Percentiles rank a stretch among this genome's conserved stretches.
These are phyloP conservation scores for Crithidia expoeki DNA, from an alignment of 208 protist genomes.

Conservation along the genomic window DNA sequence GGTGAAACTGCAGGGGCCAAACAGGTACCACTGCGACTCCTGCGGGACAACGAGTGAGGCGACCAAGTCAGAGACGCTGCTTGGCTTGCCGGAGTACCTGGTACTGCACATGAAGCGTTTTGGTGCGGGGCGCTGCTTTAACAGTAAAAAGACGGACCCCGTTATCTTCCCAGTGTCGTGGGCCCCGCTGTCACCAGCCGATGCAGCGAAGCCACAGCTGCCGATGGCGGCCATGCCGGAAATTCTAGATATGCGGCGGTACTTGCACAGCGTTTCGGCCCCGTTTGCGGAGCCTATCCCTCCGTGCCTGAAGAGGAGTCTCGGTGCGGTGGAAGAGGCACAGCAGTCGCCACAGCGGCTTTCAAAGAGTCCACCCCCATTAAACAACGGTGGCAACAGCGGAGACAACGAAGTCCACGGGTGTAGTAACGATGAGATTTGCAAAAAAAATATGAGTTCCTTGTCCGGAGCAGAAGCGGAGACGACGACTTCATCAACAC, in stretches of 20 bases:
- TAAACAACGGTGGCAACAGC: neutral
- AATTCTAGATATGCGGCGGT: conserved; percentile 63
- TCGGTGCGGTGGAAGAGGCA: neutral
- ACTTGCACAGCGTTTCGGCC: conserved; percentile 52
- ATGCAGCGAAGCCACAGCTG: conserved; percentile 12
- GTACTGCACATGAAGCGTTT: conserved; percentile 91
- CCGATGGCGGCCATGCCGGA: conserved; percentile 35
- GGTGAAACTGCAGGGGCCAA: conserved; percentile 60
- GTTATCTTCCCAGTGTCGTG: conserved; percentile 86
- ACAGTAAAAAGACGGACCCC: conserved; percentile 80
- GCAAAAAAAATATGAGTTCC: neutral
- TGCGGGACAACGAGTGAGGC: conserved; percentile 72
- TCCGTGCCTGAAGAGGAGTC: conserved; percentile 5
- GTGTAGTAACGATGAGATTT: neutral
- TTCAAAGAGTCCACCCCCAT: neutral
- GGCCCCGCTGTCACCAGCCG: conserved; percentile 32
- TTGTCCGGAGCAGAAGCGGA: neutral
- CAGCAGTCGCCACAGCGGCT: neutral
- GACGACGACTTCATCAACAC: neutral
- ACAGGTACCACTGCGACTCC: conserved; percentile 80
- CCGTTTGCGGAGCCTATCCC: conserved; percentile 33
- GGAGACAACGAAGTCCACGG: too few species aligned
- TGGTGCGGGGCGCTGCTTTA: conserved; percentile 67
- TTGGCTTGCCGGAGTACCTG: conserved; percentile 82
- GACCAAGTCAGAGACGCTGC: conserved; percentile 75